A percentile compares a stretch with the other conserved stretches of the same genome.
These are phyloP conservation scores for Aspergillus incahuasiensis DNA, from an alignment of 495 filamentous ascomycete species.

Conservation along the genomic window DNA sequence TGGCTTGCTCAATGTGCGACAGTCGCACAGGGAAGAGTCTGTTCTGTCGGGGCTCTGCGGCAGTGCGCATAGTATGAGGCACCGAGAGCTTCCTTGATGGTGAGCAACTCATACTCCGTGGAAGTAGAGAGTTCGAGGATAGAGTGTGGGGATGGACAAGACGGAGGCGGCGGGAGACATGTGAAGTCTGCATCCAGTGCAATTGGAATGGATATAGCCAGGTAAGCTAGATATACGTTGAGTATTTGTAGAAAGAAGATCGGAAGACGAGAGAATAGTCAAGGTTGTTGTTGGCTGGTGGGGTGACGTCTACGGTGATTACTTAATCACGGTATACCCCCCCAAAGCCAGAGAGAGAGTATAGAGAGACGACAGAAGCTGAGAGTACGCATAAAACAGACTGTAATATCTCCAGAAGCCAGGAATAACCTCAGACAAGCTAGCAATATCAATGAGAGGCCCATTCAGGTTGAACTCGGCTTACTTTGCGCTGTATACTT, in stretches of 20 bases:
- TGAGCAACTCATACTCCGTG: conserved; percentile 27
- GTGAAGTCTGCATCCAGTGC: conserved; percentile 4
- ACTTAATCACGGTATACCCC: background rate
- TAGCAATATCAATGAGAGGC: too few relatives aligned
- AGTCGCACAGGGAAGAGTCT: conserved; percentile 47
- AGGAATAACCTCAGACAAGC: too few relatives aligned
- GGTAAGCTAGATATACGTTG: too few relatives aligned
- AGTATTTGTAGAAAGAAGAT: background rate
- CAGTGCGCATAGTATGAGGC: conserved; percentile 63
- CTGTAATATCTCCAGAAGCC: too few relatives aligned
- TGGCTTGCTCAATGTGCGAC: conserved; percentile 43
- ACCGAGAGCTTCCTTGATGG: conserved; percentile 32
- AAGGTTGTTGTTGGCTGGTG: background rate
- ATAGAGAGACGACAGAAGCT: too few relatives aligned
- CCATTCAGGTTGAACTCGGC: too few relatives aligned
- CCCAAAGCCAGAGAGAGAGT: too few relatives aligned
- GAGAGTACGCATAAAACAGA: too few relatives aligned
- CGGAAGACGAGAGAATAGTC: background rate
- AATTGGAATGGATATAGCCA: too few relatives aligned
- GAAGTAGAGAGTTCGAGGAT: background rate
- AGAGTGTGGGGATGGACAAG: background rate
- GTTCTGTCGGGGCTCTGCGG: conserved; percentile 63
- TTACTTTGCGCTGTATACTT: background rate
- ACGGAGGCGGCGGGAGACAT: background rate
- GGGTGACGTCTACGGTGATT: conserved; percentile 8